Percentiles rank a stretch among this genome's conserved stretches.
These are phyloP conservation scores for Rusavskia elegans DNA, from an alignment of 495 filamentous ascomycete species.

Conservation along the genomic window DNA sequence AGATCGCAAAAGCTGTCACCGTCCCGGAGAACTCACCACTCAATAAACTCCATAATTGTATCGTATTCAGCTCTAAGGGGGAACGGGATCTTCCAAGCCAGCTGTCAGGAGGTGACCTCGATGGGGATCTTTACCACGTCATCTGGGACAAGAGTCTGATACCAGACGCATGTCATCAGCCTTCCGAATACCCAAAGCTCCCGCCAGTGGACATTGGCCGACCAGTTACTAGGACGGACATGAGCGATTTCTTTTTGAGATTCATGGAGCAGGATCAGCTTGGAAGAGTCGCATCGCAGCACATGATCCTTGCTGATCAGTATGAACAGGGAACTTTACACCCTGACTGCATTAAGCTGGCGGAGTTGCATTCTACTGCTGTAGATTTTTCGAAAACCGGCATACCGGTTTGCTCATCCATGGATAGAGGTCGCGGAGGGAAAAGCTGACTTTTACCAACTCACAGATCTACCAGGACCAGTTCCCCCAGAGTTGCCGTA, in stretches of 20 bases:
- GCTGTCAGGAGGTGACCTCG: conserved; percentile 61
- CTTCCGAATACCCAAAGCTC: conserved; percentile 50
- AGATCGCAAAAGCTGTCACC: conserved; percentile 33
- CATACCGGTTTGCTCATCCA: conserved; percentile 32
- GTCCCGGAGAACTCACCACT: conserved; percentile 43
- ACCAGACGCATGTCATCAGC: conserved; percentile 20
- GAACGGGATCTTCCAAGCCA: conserved; percentile 53
- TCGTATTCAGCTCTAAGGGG: conserved; percentile 56
- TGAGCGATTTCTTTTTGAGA: conserved; percentile 56
- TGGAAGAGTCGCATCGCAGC: conserved; percentile 45
- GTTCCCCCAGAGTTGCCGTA: neutral
- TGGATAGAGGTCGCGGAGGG: no score
- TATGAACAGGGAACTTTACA: conserved; percentile 33
- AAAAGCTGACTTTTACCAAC: neutral
- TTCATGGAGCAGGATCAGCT: conserved; percentile 63
- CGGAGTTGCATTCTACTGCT: conserved; percentile 52
- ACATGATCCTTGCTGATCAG: conserved; percentile 50
- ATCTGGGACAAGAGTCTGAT: conserved; percentile 41
- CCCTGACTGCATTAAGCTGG: conserved; percentile 40
- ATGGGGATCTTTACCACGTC: conserved; percentile 61
- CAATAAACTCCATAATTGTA: conserved; percentile 40
- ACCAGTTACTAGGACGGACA: conserved; percentile 35
- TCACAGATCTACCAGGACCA: neutral
- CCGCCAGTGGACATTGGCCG: conserved; percentile 35
- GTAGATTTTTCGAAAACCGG: conserved; percentile 74